A percentile compares a stretch with the other conserved stretches of the same genome.
Conservation (phyloP, 768 basidiomycete genomes). For the Calocybe cyanea region DNA sequence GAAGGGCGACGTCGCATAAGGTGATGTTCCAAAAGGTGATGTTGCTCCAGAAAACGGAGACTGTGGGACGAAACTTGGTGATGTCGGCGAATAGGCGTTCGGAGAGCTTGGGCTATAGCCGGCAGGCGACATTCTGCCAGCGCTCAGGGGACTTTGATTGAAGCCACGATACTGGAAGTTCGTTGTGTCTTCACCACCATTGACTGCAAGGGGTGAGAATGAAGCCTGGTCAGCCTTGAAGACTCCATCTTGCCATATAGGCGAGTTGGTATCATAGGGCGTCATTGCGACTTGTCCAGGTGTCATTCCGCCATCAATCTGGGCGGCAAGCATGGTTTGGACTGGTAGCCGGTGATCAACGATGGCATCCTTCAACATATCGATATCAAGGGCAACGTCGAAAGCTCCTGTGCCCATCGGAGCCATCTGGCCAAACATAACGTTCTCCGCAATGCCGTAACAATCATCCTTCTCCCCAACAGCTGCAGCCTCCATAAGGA, state of each 20-base stretch:
- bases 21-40: conserved; percentile 78
- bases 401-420: conserved; percentile 99
- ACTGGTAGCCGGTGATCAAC: conserved; percentile 93
- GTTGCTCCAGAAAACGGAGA: conserved; percentile 82
- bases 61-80: conserved; percentile 78
- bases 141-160: conserved; percentile 82
- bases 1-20: conserved; percentile 83
- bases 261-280: conserved; percentile 91
- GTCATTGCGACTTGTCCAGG: conserved; percentile 93
- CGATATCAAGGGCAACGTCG: conserved; percentile 93
- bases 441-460: conserved; percentile 97
- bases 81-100: conserved; percentile 84
- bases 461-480: conserved; percentile 99
- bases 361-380: conserved; percentile 98
- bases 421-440: conserved; percentile 99
- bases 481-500: conserved; percentile 97
- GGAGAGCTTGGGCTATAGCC: conserved; percentile 93
- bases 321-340: conserved; percentile 73
- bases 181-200: conserved; percentile 77
- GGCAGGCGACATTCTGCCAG: conserved; percentile 86
- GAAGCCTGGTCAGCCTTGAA: conserved; percentile 85
- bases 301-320: conserved; percentile 85
- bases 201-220: conserved; percentile 93
- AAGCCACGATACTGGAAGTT: conserved; percentile 72
- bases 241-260: conserved; percentile 70